Percentiles rank a stretch among this genome's conserved stretches.
phyloP scores from a whole-genome alignment of 2,329 filamentous ascomycete genomes.

The Trichoderma endophyticum region DNA sequence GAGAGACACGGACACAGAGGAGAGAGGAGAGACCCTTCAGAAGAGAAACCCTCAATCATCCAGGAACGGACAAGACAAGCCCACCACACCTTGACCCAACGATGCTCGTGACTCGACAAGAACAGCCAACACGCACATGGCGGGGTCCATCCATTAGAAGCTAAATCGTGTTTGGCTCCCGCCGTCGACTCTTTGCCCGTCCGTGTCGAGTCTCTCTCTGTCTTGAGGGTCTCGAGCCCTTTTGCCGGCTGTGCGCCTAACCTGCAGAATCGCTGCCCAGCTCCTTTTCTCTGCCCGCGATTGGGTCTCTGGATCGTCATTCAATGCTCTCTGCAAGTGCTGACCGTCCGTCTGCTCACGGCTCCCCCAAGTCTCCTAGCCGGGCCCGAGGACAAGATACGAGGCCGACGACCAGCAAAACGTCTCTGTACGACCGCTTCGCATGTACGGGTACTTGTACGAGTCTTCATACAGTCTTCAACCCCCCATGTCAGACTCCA shows the following conservation, averaged over 20 bases:
- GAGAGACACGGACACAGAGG: neutral
- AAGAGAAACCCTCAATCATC: neutral
- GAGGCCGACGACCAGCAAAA: neutral
- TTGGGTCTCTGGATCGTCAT: neutral
- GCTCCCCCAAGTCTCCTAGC: neutral
- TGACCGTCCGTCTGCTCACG: neutral
- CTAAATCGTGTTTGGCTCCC: slow-evolving; percentile 6
- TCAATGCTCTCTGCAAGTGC: neutral
- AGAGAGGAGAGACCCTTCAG: neutral
- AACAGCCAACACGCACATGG: neutral
- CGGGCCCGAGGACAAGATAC: neutral
- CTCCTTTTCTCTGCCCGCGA: neutral
- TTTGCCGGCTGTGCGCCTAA: neutral
- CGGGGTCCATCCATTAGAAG: neutral
- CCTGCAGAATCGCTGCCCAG: neutral
- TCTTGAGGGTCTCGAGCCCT: neutral
- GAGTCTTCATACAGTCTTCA: neutral
- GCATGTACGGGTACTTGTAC: neutral
- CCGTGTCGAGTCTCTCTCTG: neutral
- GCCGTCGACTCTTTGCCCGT: neutral
- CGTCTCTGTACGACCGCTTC: neutral
- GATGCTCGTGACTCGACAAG: neutral
- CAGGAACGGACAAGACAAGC: neutral
- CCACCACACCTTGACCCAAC: neutral
- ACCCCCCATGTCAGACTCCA: slow-evolving; percentile 3